phyloP scores from a whole-genome alignment of 2,329 filamentous ascomycete genomes.

The Biscogniauxia sp. region DNA sequence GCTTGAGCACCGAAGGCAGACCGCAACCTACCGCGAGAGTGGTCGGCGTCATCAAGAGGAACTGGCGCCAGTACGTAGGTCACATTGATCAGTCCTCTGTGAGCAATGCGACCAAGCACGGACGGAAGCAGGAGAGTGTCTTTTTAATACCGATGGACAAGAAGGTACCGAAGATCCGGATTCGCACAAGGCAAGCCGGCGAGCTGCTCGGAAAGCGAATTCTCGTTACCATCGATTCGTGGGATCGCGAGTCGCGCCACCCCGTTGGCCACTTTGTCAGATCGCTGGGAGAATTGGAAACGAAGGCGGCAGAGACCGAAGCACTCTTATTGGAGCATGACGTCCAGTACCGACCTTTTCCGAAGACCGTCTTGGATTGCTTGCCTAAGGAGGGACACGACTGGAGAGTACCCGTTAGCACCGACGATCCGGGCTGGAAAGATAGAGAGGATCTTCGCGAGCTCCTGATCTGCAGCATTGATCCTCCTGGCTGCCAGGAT shows the following conservation, averaged over 20 bases:
- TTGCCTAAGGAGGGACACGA: slow-evolving; percentile 86
- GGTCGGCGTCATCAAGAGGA: slow-evolving; percentile 88
- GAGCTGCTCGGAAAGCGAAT: slow-evolving; percentile 90
- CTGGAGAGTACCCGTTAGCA: slow-evolving; percentile 84
- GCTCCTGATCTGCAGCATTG: slow-evolving; percentile 93
- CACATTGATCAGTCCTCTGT: slow-evolving; percentile 88
- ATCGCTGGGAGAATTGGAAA: slow-evolving; percentile 88
- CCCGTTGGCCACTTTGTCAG: slow-evolving; percentile 92
- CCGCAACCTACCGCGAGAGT: slow-evolving; percentile 90
- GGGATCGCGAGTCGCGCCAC: slow-evolving; percentile 91
- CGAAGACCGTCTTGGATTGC: slow-evolving; percentile 92
- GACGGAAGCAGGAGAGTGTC: slow-evolving; percentile 83
- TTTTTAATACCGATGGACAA: slow-evolving; percentile 99
- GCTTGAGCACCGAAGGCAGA: slow-evolving; percentile 69
- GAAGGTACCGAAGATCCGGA: slow-evolving; percentile 90
- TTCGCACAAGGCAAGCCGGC: slow-evolving; percentile 85
- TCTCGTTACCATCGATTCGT: slow-evolving; percentile 88
- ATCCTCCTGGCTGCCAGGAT: slow-evolving; percentile 93
- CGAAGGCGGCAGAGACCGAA: slow-evolving; percentile 96
- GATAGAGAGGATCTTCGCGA: slow-evolving; percentile 80
- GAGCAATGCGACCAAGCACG: slow-evolving; percentile 68
- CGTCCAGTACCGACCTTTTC: slow-evolving; percentile 95
- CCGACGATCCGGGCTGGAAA: slow-evolving; percentile 81
- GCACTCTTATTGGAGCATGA: slow-evolving; percentile 92
- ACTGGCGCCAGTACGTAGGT: slow-evolving; percentile 97